Conservation (phyloP, 2,329 filamentous ascomycete species). For the Colletotrichum liaoningense region DNA sequence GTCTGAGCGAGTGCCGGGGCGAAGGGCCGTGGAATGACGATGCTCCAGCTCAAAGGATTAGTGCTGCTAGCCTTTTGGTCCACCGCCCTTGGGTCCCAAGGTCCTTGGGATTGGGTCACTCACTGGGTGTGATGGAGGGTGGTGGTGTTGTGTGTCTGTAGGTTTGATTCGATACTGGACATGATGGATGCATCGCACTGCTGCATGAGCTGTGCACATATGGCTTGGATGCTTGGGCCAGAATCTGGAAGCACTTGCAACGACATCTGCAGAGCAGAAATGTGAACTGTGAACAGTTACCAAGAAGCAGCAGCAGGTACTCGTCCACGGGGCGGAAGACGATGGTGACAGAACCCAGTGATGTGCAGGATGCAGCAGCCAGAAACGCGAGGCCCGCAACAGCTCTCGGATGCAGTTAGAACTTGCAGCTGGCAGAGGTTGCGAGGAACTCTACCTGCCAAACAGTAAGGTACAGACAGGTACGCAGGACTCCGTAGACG, state of each 20-base stretch:
- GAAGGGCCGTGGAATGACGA: not conserved
- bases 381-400: not conserved
- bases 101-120: too few species aligned
- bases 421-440: not conserved
- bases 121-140: not conserved
- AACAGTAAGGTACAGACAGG: too few species aligned
- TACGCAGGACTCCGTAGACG: too few species aligned
- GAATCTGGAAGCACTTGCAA: not conserved
- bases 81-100: too few species aligned
- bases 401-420: not conserved
- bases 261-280: not conserved
- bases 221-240: not conserved
- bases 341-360: not conserved
- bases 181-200: not conserved
- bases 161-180: not conserved
- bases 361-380: not conserved
- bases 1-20: conserved; percentile 19
- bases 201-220: not conserved
- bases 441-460: not conserved
- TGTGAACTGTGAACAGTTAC: not conserved
- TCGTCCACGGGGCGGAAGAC: not conserved
- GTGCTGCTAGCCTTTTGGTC: too few species aligned
- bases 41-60: not conserved
- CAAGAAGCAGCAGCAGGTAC: too few species aligned
- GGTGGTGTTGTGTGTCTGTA: not conserved